phyloP scores from a whole-genome alignment of 2,329 filamentous ascomycete genomes.

The Exophiala sp. region DNA sequence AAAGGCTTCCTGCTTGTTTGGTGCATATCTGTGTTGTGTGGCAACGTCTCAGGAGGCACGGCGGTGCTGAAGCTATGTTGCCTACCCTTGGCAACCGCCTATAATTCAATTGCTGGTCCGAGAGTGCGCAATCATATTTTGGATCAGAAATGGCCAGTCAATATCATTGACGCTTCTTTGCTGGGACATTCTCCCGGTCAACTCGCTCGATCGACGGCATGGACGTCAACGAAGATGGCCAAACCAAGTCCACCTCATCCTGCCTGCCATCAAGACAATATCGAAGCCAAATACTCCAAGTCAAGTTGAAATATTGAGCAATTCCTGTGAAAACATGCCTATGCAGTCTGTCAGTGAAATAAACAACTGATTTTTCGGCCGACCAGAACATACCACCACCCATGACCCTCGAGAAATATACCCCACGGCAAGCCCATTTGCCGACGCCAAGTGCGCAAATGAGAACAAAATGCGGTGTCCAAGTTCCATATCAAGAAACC shows the following conservation, averaged over 20 bases:
- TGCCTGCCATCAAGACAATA: conserved; percentile 70
- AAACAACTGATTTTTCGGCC: not conserved
- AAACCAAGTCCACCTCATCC: conserved; percentile 66
- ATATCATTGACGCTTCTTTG: too few relatives aligned
- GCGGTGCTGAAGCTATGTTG: too few relatives aligned
- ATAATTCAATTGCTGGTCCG: too few relatives aligned
- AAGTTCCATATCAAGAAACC: conserved; percentile 75
- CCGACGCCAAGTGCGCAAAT: conserved; percentile 62
- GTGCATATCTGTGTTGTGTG: too few relatives aligned
- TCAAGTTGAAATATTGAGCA: conserved; percentile 78
- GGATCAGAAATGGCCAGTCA: too few relatives aligned
- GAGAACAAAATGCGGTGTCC: conserved; percentile 70
- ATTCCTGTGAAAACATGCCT: conserved; percentile 77
- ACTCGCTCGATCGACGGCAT: conserved; percentile 5
- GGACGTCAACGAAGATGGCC: conserved; percentile 57
- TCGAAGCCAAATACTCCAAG: conserved; percentile 80
- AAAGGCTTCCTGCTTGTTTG: too few relatives aligned
- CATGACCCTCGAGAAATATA: conserved; percentile 67
- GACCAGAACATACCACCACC: conserved; percentile 54
- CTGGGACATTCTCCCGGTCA: too few relatives aligned
- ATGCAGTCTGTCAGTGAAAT: not conserved
- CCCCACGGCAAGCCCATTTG: conserved; percentile 74
- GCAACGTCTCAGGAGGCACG: too few relatives aligned
- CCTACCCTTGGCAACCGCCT: too few relatives aligned
- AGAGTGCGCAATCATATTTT: too few relatives aligned